A percentile compares a stretch with the other conserved stretches of the same genome.
These are phyloP conservation scores for Aspergillus neoniger DNA, from an alignment of 2,329 filamentous ascomycete genomes.

Conservation along the genomic window DNA sequence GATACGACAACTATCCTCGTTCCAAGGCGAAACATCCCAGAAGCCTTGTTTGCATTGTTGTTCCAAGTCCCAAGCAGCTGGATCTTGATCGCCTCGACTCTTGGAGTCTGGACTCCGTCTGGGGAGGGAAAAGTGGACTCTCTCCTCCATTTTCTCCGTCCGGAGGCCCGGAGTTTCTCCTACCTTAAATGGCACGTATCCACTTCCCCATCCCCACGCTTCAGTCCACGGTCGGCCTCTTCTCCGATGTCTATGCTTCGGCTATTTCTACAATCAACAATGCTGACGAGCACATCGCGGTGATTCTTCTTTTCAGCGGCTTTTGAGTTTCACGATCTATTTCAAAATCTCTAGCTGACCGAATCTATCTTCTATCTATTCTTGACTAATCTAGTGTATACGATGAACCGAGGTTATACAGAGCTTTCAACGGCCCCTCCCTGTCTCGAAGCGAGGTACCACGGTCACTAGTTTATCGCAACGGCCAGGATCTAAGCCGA, in stretches of 20 bases:
- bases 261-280: background rate
- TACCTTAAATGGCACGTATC: background rate
- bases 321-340: background rate
- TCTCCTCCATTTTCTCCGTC: background rate
- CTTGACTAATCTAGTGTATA: background rate
- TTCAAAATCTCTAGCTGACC: background rate
- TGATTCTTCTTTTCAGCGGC: background rate
- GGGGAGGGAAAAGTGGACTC: background rate
- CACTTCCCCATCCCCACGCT: slow-evolving; percentile 1
- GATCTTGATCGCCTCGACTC: background rate
- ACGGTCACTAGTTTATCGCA: background rate
- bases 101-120: background rate
- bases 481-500: background rate
- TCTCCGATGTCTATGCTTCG: background rate
- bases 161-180: background rate
- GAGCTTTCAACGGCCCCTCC: background rate
- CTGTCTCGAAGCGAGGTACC: background rate
- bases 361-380: background rate
- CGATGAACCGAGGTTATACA: background rate
- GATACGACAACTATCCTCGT: background rate
- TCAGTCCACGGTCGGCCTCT: background rate
- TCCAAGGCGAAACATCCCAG: background rate
- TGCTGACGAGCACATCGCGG: background rate
- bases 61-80: background rate
- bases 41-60: background rate